Evolutionary conservation across 768 basidiomycete species (phyloP).

Genomic region (Mycena albidolilacea): DNA sequence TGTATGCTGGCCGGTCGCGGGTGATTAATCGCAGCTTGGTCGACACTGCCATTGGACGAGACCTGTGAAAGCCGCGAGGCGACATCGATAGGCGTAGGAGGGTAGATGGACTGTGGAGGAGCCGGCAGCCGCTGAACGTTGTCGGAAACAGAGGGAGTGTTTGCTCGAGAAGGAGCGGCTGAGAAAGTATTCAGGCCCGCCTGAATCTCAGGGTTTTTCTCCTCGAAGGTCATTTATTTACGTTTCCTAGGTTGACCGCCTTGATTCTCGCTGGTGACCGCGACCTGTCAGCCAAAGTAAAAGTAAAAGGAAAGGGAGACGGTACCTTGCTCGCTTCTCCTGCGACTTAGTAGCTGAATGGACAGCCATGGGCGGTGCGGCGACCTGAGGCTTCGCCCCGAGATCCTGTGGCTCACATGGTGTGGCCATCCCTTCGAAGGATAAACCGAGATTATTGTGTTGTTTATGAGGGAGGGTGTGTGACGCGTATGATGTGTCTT

Average conservation of each 20-base stretch:
- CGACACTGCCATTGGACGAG: background rate
- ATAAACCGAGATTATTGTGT: too few species aligned
- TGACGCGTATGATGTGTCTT: too few species aligned
- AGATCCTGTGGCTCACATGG: too few species aligned
- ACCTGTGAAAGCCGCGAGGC: background rate
- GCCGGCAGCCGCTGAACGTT: background rate
- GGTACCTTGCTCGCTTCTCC: conserved; percentile 2
- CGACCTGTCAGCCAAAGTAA: background rate
- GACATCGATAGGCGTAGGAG: background rate
- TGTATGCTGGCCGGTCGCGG: too few species aligned
- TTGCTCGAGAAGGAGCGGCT: background rate
- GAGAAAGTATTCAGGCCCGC: background rate
- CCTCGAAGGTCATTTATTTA: background rate
- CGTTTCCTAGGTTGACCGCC: background rate
- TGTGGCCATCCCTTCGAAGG: too few species aligned
- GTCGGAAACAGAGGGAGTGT: background rate
- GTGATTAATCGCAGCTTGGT: background rate
- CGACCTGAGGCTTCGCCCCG: too few species aligned
- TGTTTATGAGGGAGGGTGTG: too few species aligned
- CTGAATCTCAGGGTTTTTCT: background rate
- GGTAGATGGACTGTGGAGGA: background rate
- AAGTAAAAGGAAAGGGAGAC: background rate
- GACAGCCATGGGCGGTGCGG: too few species aligned
- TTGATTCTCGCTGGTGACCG: background rate
- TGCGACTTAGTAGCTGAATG: background rate